phyloP scores from a whole-genome alignment of 345 rosid genomes.

The Pistacia vera region DNA sequence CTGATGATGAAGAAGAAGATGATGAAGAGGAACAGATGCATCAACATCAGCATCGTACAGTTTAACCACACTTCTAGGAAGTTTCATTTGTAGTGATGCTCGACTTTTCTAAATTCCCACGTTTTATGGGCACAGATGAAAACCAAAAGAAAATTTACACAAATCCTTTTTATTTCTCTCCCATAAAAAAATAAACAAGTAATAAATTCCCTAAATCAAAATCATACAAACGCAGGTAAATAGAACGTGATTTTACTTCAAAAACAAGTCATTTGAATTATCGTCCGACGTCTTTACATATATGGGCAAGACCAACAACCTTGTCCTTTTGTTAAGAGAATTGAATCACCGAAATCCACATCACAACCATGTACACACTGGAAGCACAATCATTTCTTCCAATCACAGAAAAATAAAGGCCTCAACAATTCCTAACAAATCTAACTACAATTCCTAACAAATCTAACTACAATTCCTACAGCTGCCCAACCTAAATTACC shows the following conservation, averaged over 20 bases:
- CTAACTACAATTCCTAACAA: background rate
- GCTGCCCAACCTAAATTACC: background rate
- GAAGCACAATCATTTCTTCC: background rate
- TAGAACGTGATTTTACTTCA: background rate
- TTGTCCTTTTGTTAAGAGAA: background rate
- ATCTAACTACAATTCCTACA: background rate
- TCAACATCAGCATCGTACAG: slow-evolving; percentile 11
- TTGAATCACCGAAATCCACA: background rate
- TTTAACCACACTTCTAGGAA: background rate
- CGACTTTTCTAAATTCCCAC: slow-evolving; percentile 15
- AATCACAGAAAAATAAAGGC: background rate
- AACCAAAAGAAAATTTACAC: background rate
- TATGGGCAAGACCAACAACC: slow-evolving; percentile 14
- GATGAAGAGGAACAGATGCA: slow-evolving; percentile 16
- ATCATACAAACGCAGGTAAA: background rate
- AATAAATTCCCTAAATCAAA: background rate
- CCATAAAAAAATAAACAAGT: background rate
- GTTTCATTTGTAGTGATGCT: slow-evolving; percentile 8
- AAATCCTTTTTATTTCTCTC: background rate
- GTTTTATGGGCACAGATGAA: slow-evolving; percentile 2
- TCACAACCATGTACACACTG: background rate
- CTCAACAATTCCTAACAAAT: too few species aligned
- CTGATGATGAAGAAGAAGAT: slow-evolving; percentile 32
- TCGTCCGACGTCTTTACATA: background rate
- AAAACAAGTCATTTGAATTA: slow-evolving; percentile 12